A percentile compares a stretch with the other conserved stretches of the same genome.
These are phyloP conservation scores for Emmonsia crescens DNA, from an alignment of 2,329 filamentous ascomycete species.

Conservation along the genomic window DNA sequence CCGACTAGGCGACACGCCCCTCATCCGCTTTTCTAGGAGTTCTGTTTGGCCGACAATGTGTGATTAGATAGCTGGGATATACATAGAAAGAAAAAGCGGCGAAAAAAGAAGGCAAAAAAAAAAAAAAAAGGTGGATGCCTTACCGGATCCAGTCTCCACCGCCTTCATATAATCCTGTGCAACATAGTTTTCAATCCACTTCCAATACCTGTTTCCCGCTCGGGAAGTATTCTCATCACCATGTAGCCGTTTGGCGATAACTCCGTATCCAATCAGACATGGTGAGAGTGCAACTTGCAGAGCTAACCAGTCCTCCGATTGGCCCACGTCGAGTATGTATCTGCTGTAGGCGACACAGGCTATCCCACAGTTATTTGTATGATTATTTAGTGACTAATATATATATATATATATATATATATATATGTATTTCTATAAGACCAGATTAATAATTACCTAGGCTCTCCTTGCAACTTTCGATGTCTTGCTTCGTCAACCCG, in stretches of 20 bases:
- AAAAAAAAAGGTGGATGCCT: conserved; percentile 19
- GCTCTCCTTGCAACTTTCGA: conserved; percentile 62
- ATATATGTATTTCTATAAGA: neutral
- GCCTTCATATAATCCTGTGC: conserved; percentile 67
- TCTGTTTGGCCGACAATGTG: conserved; percentile 35
- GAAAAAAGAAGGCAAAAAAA: neutral
- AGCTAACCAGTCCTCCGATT: conserved; percentile 77
- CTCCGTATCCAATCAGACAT: conserved; percentile 80
- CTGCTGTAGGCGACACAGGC: conserved; percentile 75
- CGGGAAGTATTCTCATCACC: conserved; percentile 49
- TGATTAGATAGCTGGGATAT: neutral
- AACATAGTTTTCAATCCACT: conserved; percentile 84
- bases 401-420: too few species aligned
- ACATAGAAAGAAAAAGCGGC: neutral
- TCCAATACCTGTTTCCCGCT: conserved; percentile 67
- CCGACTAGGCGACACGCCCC: conserved; percentile 59
- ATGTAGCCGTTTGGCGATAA: conserved; percentile 62
- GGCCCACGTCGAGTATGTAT: conserved; percentile 80
- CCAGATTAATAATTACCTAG: conserved; percentile 42
- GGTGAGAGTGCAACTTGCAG: conserved; percentile 77
- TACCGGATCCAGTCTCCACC: conserved; percentile 59
- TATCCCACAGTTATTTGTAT: conserved; percentile 14
- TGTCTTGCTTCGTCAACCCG: conserved; percentile 61
- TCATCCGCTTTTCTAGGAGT: conserved; percentile 63
- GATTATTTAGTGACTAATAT: neutral